Base-by-base conservation (phyloP, 306 rosid species). In the Ammopiptanthus mongolicus region DNA sequence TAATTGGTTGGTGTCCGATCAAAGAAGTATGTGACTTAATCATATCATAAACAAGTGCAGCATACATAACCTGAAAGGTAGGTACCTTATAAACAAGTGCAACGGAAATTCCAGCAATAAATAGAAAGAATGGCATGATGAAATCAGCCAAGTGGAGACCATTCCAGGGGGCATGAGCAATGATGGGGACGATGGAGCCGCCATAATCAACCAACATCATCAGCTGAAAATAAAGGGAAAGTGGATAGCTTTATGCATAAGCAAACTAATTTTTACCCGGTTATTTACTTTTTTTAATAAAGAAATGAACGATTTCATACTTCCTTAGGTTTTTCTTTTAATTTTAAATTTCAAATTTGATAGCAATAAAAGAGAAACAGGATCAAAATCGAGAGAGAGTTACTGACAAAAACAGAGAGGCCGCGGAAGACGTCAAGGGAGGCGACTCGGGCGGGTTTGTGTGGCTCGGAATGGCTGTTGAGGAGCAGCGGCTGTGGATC, bases 401-500 rank as follows among this genome's bases (percentile, higher is more conserved):
- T 41, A 67, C 79, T 80, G 68, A 93, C 98, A 42, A 94, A 83
- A 78, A 94, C 97, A 71, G 91, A 88, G 84, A 94, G 94, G 63
- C 98, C 98, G 13, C 98, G 97, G 80, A 94, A 91, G 86, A 91
- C 96, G 23, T 93, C 98, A 42, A 93, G 80, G 18, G 98, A 94
- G 70, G 87, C 90, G 69, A 94, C 84, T 34, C 98, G 87, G 17
- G 88, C 39, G 34, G 75, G 9, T 10, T 2, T 41, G 84, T 19
- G n/a, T 72, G 37, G 72, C 74, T 79, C 84, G 42, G 73, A 55
- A 42, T 42, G 67, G 72, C 50, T 46, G 64, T 55, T 46, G 64
- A 74, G 76, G 9, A 87, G 75, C 12, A 84, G 46, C 28, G 85
- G 87, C 51, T 41, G 80, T 36, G 73, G 81, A 46, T 85, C 84